A percentile compares a stretch with the other conserved stretches of the same genome.
Evolutionary conservation across 306 rosid species (phyloP).

Genomic region (Rosa rugosa): DNA sequence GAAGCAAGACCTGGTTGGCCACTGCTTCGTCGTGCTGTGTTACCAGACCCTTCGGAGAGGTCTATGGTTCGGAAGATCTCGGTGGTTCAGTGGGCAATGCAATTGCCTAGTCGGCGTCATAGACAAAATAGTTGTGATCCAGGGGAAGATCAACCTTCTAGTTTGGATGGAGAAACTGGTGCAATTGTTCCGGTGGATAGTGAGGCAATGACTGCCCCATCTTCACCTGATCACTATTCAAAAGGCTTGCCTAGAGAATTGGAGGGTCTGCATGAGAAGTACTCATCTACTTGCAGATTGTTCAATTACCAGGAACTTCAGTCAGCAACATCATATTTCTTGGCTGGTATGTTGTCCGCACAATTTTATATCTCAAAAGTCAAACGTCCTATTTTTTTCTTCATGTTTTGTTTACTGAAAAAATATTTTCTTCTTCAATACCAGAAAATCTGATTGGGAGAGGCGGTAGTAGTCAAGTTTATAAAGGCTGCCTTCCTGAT

Average conservation of each 20-base stretch:
- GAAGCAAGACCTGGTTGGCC: slow-evolving; percentile 95
- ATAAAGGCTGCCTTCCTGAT: slow-evolving; percentile 84
- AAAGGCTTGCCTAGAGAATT: slow-evolving; percentile 57
- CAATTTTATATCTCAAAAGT: slow-evolving; percentile 18
- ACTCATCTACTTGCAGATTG: slow-evolving; percentile 74
- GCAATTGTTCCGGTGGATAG: slow-evolving; percentile 69
- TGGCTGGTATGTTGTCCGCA: slow-evolving; percentile 54
- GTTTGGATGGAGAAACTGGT: slow-evolving; percentile 61
- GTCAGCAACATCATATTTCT: slow-evolving; percentile 79
- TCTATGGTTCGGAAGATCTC: slow-evolving; percentile 48
- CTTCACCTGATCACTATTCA: slow-evolving; percentile 41
- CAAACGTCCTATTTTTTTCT: not conserved
- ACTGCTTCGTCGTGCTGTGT: slow-evolving; percentile 50
- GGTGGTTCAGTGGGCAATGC: slow-evolving; percentile 98
- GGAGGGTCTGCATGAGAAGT: slow-evolving; percentile 81
- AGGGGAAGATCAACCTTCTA: slow-evolving; percentile 35
- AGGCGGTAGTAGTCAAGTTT: slow-evolving; percentile 95
- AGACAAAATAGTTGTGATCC: slow-evolving; percentile 28
- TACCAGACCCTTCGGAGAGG: slow-evolving; percentile 34
- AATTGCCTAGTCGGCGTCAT: slow-evolving; percentile 60
- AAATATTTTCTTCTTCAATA: slow-evolving; percentile 20
- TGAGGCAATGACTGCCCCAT: slow-evolving; percentile 31
- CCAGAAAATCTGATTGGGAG: slow-evolving; percentile 86
- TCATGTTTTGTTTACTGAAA: slow-evolving; percentile 1
- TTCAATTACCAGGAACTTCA: slow-evolving; percentile 72